These are phyloP conservation scores for Myriangium duriaei DNA, from an alignment of 2,329 filamentous ascomycete species.

Conservation along the genomic window DNA sequence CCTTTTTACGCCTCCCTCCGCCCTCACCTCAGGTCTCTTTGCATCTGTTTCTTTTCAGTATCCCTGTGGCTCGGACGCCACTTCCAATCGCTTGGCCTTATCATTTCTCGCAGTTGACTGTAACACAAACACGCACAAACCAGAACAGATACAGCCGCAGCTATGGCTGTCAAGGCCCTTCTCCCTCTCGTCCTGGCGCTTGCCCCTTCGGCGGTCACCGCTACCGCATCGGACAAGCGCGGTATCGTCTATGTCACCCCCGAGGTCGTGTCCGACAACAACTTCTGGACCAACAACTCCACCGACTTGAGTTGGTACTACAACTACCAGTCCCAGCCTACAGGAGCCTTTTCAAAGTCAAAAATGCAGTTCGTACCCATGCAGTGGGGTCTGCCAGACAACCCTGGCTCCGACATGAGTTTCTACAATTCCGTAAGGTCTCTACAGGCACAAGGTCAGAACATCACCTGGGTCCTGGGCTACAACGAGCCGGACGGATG, in stretches of 20 bases:
- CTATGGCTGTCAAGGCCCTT: constrained; percentile 4
- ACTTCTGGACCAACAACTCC: constrained; percentile 46
- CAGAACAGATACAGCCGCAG: not conserved
- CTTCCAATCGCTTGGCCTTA: not conserved
- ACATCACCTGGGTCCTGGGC: constrained; percentile 55
- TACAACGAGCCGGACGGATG: constrained; percentile 70
- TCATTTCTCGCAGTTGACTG: not conserved
- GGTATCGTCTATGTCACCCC: constrained; percentile 55
- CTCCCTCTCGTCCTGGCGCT: constrained; percentile 8
- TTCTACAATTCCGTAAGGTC: constrained; percentile 49
- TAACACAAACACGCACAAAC: constrained; percentile 1
- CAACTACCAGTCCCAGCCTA: constrained; percentile 54
- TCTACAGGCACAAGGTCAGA: constrained; percentile 40
- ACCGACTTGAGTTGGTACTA: constrained; percentile 72
- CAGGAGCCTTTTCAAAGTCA: constrained; percentile 24
- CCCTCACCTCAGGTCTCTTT: not conserved
- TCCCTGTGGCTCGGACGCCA: not conserved
- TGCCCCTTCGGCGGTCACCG: constrained; percentile 9
- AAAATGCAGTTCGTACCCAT: constrained; percentile 67
- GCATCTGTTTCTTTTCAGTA: not conserved
- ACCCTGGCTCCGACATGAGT: constrained; percentile 34
- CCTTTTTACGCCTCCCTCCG: not conserved
- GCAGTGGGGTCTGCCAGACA: constrained; percentile 53
- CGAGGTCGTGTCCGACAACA: constrained; percentile 46
- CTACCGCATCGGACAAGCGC: constrained; percentile 45